These are phyloP conservation scores for Mimosa bimucronata DNA, from an alignment of 306 rosid species.

Conservation along the genomic window DNA sequence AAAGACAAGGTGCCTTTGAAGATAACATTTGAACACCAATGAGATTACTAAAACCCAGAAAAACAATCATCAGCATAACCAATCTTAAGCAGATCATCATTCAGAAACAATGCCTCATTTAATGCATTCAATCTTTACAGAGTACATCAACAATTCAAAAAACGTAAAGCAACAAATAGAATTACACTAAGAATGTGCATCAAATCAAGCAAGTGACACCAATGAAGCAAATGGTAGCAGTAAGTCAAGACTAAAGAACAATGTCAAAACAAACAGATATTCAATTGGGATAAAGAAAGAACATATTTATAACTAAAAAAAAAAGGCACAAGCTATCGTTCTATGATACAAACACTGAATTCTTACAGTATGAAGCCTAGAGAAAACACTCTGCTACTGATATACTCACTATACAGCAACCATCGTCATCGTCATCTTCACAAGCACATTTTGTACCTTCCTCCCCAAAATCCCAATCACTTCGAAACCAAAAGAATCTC, in stretches of 20 bases:
- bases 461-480: no score
- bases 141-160: slow-evolving; percentile 31
- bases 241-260: not conserved
- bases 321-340: slow-evolving; percentile 25
- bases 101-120: slow-evolving; percentile 21
- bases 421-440: slow-evolving; percentile 38
- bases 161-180: slow-evolving; percentile 12
- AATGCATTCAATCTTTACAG: slow-evolving; percentile 37
- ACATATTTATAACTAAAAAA: slow-evolving; percentile 19
- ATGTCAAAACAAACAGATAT: slow-evolving; percentile 30
- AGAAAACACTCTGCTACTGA: slow-evolving; percentile 44
- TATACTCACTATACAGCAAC: slow-evolving; percentile 64
- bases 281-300: no score
- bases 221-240: slow-evolving; percentile 15
- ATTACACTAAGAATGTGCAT: slow-evolving; percentile 20
- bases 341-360: slow-evolving; percentile 39
- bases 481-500: slow-evolving; percentile 87
- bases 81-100: slow-evolving; percentile 12
- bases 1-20: not conserved
- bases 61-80: slow-evolving; percentile 10
- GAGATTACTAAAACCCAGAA: not conserved
- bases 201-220: slow-evolving; percentile 31
- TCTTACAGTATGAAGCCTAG: slow-evolving; percentile 51
- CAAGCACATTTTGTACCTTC: no score
- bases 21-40: not conserved